Evolutionary conservation across 208 protist genomes (phyloP).

Genomic region (Leishmania guyanensis): DNA sequence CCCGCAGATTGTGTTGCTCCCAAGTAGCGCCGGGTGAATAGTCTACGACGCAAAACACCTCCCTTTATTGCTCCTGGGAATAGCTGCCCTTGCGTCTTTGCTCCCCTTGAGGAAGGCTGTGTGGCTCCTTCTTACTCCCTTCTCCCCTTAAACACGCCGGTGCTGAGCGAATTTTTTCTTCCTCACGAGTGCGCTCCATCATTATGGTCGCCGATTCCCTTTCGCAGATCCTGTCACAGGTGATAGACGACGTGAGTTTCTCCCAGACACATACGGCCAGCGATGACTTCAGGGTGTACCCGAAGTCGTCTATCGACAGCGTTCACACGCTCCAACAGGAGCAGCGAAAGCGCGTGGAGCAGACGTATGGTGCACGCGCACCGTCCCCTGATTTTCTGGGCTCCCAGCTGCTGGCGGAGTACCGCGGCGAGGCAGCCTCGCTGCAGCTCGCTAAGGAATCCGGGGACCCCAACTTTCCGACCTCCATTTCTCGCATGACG

Average conservation of each 20-base stretch:
- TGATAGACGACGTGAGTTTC: conserved; percentile 74
- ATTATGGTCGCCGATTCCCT: conserved; percentile 28
- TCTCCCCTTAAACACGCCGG: neutral
- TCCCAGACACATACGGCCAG: conserved; percentile 76
- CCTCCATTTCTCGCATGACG: conserved; percentile 52
- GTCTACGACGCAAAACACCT: neutral
- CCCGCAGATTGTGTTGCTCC: neutral
- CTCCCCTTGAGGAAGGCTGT: neutral
- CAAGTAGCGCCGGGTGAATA: neutral
- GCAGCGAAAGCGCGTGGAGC: conserved; percentile 77
- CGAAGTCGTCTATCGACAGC: conserved; percentile 58
- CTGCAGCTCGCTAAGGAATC: conserved; percentile 58
- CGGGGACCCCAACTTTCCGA: conserved; percentile 40
- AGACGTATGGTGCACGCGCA: conserved; percentile 57
- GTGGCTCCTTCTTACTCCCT: neutral
- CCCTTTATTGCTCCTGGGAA: neutral
- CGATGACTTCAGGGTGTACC: conserved; percentile 76
- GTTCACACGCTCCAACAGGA: conserved; percentile 73
- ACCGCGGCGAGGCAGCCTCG: conserved; percentile 75
- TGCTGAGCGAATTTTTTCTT: neutral
- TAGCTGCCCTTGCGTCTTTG: neutral
- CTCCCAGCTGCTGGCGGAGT: conserved; percentile 63
- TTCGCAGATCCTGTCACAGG: conserved; percentile 32
- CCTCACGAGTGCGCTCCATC: neutral
- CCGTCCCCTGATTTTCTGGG: conserved; percentile 62